phyloP scores from a whole-genome alignment of 208 protist genomes.

The Histomonas meleagridis region DNA sequence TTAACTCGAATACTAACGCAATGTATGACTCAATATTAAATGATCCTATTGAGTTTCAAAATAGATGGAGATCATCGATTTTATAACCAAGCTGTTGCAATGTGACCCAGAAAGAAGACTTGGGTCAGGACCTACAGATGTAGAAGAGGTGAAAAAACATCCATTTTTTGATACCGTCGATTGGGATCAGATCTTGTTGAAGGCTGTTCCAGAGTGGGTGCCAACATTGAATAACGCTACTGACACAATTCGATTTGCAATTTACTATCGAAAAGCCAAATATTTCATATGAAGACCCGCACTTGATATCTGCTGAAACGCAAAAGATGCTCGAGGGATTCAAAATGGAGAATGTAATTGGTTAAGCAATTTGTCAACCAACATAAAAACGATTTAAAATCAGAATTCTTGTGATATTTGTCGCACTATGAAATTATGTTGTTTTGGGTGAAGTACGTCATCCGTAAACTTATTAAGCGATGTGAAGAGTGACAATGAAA shows the following conservation, averaged over 20 bases:
- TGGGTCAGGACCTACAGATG: neutral
- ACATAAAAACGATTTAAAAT: too few relatives aligned
- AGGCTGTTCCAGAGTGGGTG: neutral
- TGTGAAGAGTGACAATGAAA: too few relatives aligned
- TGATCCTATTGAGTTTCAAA: too few relatives aligned
- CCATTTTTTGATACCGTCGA: neutral
- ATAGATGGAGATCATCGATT: conserved; percentile 41
- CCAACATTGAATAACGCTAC: neutral
- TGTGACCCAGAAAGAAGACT: conserved; percentile 38
- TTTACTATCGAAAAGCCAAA: conserved; percentile 43
- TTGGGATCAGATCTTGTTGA: neutral
- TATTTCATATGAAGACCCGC: conserved; percentile 4
- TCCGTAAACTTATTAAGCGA: too few relatives aligned
- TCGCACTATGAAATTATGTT: too few relatives aligned
- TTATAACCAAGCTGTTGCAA: conserved; percentile 30
- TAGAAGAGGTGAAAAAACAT: conserved; percentile 36
- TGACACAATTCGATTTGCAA: conserved; percentile 40
- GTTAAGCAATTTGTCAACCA: too few relatives aligned
- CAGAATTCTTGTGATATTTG: too few relatives aligned
- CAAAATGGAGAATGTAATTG: too few relatives aligned
- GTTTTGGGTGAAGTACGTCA: too few relatives aligned
- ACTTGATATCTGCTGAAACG: too few relatives aligned
- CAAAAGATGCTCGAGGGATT: too few relatives aligned
- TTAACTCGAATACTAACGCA: neutral
- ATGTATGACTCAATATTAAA: too few relatives aligned